Evolutionary conservation across 257 asterid species (phyloP), one percentile per base, ranked within the genome.

Genomic region (Lycium ferocissimum): DNA sequence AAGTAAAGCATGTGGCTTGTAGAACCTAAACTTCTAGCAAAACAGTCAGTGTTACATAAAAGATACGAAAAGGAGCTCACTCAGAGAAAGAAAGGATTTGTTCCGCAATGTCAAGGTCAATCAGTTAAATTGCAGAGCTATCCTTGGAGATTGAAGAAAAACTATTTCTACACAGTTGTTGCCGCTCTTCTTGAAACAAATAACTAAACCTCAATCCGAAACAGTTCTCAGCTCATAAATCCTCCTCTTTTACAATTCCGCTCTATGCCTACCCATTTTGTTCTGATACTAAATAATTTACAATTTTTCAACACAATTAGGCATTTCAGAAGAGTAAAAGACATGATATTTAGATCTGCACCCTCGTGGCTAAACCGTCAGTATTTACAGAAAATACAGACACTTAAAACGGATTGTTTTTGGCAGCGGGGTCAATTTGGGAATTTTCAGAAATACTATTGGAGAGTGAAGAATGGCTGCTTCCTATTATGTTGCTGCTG

Each of bases 301-400:
- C 62, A 4, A 56, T 5, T 56, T 56, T 1, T 2, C n/a, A 56
- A 56, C 62, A 56, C 7, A 54, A 13, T 12, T 17, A 18, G 26
- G 65, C 65, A 58, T 58, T 58, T 7, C 26, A 58, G 33, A 17
- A 18, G 13, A n/a, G 67, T 8, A 59, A 59, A 5, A 4, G 12
- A 59, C 6, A 67, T 37, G 26, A 2, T 69, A 69, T 14, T 38
- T 69, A 15, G 26, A 69, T 15, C 51, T 6, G 1, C 65, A 58
- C 6, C 26, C 65, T 58, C 65, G 26, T 58, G 56, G 56, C 56
- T 17, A 65, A 26, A 12, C 72, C 35, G 49, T 15, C 20, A 7
- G 76, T n/a, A 67, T 67, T 37, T 37, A 67, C 45, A 65, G 43
- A 65, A 67, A 66, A 66, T 67, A 67, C 76, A 3, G 76, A 69